Evolutionary conservation across 2,329 filamentous ascomycete genomes (phyloP).

Genomic region (Beauveria australis): DNA sequence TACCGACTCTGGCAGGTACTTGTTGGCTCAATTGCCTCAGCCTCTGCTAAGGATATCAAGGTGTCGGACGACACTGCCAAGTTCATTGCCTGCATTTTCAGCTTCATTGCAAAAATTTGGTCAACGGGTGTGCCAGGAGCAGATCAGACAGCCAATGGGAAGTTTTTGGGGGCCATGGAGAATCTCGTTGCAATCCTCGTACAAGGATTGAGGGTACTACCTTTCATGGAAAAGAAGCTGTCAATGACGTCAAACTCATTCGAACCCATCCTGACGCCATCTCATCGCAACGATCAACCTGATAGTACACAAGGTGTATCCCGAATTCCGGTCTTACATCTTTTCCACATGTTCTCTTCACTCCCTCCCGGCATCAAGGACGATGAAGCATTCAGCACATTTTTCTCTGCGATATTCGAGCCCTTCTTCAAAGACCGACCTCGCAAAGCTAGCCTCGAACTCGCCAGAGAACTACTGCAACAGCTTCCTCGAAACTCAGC

Average conservation of each 20-base stretch:
- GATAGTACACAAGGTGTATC: constrained; percentile 42
- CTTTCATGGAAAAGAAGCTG: constrained; percentile 55
- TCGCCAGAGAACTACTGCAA: constrained; percentile 44
- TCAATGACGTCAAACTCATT: constrained; percentile 48
- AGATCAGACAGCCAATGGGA: constrained; percentile 35
- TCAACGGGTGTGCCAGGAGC: constrained; percentile 24
- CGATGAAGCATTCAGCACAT: constrained; percentile 34
- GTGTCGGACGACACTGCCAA: constrained; percentile 74
- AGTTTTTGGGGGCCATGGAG: constrained; percentile 48
- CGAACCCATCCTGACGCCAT: constrained; percentile 57
- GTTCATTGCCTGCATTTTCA: constrained; percentile 66
- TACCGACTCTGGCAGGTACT: constrained; percentile 53
- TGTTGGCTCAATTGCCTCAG: constrained; percentile 54
- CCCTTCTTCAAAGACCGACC: constrained; percentile 50
- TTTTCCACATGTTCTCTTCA: constrained; percentile 53
- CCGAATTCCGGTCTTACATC: constrained; percentile 55
- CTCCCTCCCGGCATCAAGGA: constrained; percentile 40
- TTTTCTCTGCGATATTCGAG: constrained; percentile 44
- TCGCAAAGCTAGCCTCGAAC: constrained; percentile 33
- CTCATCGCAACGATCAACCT: constrained; percentile 46
- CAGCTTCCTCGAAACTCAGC: constrained; percentile 36
- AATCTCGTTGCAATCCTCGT: constrained; percentile 42
- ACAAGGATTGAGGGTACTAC: constrained; percentile 45
- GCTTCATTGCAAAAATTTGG: constrained; percentile 65
- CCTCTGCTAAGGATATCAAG: constrained; percentile 80